Evolutionary conservation across 2,329 filamentous ascomycete genomes (phyloP), one percentile per base, ranked within the genome.

Genomic region (Chrysoporthe deuterocubensis): DNA sequence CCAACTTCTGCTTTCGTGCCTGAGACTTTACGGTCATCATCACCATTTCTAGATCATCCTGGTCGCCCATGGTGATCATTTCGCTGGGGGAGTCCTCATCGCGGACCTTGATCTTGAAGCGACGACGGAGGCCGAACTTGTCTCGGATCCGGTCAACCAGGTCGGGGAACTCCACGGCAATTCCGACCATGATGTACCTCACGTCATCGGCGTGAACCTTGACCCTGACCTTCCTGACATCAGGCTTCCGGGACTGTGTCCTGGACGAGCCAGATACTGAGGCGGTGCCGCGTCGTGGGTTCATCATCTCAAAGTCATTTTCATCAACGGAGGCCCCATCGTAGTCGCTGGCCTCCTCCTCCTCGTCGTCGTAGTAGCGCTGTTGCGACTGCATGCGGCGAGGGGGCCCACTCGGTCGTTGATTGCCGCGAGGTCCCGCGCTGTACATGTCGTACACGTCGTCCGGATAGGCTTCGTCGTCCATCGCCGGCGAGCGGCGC

Each of bases 31-130:
- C 89, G 59, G 83, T 86, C 77, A 87, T 86, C 65, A 98, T 85
- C 40, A 93, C 89, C 89, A 97, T 92, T 62, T 98, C 94, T 71
- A 97, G 81, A 81, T 99, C 96, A 75, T 99, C 96, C 78, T 97
- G 93, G 78, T 99, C 96, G 42, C 92, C 94, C 88, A 99, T 91
- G 43, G 95, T 97, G 75, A 99, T 96, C 92, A 97, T 95, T 75
- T 98, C 95, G 3, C 91, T 92, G 0, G 87, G 86, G 69, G 83
- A 79, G 72, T 93, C 91, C 73, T 98, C 96, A 71, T 96, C 93
- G 75, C 87, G 88, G 73, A 94, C 88, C 83, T 96, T 96, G 79
- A 97, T 90, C 84, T 94, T 96, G 82, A 97, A 95, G 67, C 88
- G 88, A 70, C 90, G 82, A 66, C 87, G 83, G 66, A 97, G 84